phyloP scores from a whole-genome alignment of 805 yeast genomes.

The Suhomyces prunicola region DNA sequence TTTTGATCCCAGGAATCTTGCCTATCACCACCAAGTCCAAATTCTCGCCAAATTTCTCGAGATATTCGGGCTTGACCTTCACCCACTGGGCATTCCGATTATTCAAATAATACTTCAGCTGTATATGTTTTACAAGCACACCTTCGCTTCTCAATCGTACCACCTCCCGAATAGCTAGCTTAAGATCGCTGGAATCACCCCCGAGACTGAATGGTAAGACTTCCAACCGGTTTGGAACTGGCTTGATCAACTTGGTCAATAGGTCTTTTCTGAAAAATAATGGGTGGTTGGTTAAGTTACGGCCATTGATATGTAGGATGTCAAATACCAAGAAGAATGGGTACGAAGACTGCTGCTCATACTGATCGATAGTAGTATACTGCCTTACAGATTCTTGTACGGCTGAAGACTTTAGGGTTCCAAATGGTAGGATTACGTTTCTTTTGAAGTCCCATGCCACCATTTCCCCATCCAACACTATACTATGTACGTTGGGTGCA shows the following conservation, averaged over 20 bases:
- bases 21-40: conserved; percentile 81
- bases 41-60: conserved; percentile 82
- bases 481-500: conserved; percentile 32
- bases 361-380: conserved; percentile 34
- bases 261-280: conserved; percentile 55
- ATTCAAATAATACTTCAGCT: conserved; percentile 58
- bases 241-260: conserved; percentile 44
- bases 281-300: conserved; percentile 52
- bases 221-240: conserved; percentile 49
- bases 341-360: conserved; percentile 31
- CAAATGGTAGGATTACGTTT: conserved; percentile 67
- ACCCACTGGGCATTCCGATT: conserved; percentile 69
- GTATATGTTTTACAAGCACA: conserved; percentile 65
- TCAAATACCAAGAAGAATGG: conserved; percentile 73
- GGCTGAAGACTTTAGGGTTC: conserved; percentile 72
- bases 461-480: conserved; percentile 88
- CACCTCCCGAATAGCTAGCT: conserved; percentile 52
- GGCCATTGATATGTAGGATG: conserved; percentile 65
- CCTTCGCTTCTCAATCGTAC: conserved; percentile 76
- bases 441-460: conserved; percentile 72
- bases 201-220: conserved; percentile 42
- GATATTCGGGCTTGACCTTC: conserved; percentile 87
- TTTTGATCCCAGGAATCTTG: conserved; percentile 66
- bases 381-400: conserved; percentile 46
- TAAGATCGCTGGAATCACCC: conserved; percentile 49